Conservation (phyloP, 2,329 filamentous ascomycete species). For the Curvularia verruculosa region DNA sequence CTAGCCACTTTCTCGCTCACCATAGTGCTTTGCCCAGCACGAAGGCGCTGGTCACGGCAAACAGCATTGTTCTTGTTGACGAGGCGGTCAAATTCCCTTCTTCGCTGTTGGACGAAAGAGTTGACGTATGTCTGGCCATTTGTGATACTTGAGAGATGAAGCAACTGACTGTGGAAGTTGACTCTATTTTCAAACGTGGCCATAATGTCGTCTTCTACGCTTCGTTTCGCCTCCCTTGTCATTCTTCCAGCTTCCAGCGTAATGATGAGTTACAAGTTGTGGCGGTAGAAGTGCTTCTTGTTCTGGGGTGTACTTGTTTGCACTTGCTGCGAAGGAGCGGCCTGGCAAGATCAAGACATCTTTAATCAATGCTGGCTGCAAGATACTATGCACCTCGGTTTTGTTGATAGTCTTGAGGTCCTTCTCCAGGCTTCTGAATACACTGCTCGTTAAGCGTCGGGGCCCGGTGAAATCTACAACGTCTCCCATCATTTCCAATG, state of each 20-base stretch:
- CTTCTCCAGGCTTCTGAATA: constrained; percentile 33
- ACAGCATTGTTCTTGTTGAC: background rate
- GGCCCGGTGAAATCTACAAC: constrained; percentile 42
- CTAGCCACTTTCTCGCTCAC: background rate
- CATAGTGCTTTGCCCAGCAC: background rate
- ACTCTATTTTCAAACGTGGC: background rate
- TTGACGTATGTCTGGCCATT: background rate
- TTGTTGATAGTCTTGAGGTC: constrained; percentile 18
- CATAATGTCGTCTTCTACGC: background rate
- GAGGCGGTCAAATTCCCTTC: background rate
- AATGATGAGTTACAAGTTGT: constrained; percentile 25
- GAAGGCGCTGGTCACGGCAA: background rate
- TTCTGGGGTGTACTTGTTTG: constrained; percentile 20
- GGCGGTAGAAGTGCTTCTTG: constrained; percentile 13
- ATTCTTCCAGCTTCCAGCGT: constrained; percentile 33
- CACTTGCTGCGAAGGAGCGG: constrained; percentile 20
- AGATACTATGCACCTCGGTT: constrained; percentile 26
- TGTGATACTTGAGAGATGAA: background rate
- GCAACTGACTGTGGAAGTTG: background rate
- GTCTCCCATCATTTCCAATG: constrained; percentile 31
- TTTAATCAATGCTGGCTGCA: constrained; percentile 35
- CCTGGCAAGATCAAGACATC: constrained; percentile 37
- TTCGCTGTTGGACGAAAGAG: background rate
- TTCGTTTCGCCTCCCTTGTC: constrained; percentile 21
- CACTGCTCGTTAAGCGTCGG: constrained; percentile 30